Evolutionary conservation across 2,329 filamentous ascomycete genomes (phyloP).

Genomic region (Trichoderma arundinaceum): DNA sequence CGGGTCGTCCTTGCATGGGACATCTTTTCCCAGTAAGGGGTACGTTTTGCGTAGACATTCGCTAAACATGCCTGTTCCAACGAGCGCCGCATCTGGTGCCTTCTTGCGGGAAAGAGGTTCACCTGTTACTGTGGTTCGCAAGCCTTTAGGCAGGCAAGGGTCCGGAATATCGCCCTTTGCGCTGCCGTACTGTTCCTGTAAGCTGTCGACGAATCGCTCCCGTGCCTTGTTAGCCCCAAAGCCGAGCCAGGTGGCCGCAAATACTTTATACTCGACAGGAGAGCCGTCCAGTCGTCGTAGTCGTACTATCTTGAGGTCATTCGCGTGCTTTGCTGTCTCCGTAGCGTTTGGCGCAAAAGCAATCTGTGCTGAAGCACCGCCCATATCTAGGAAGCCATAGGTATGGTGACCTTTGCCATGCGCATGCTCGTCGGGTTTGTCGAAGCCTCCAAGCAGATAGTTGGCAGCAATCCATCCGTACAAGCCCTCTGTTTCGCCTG

Average conservation of each 20-base stretch:
- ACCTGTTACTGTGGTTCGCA: slow-evolving; percentile 77
- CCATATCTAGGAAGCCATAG: slow-evolving; percentile 98
- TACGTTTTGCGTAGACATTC: slow-evolving; percentile 83
- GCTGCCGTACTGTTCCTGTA: slow-evolving; percentile 69
- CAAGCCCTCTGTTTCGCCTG: slow-evolving; percentile 91
- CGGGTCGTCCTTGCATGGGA: slow-evolving; percentile 79
- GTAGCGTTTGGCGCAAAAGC: slow-evolving; percentile 95
- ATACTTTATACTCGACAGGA: slow-evolving; percentile 81
- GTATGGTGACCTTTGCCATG: slow-evolving; percentile 91
- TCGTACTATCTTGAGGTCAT: slow-evolving; percentile 85
- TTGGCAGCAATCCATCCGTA: slow-evolving; percentile 99
- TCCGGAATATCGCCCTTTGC: slow-evolving; percentile 76
- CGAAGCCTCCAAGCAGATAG: slow-evolving; percentile 90
- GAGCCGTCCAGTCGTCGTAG: slow-evolving; percentile 82
- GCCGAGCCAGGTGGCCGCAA: slow-evolving; percentile 95
- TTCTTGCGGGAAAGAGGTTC: slow-evolving; percentile 52
- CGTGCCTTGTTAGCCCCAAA: slow-evolving; percentile 97
- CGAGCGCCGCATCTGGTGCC: slow-evolving; percentile 57
- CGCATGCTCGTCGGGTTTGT: slow-evolving; percentile 72
- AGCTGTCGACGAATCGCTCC: slow-evolving; percentile 76
- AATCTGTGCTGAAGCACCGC: slow-evolving; percentile 95
- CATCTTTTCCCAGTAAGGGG: slow-evolving; percentile 87
- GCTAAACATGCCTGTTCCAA: slow-evolving; percentile 86
- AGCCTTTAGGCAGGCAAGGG: slow-evolving; percentile 82
- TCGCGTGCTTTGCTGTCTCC: slow-evolving; percentile 84